A percentile compares a stretch with the other conserved stretches of the same genome.
These are phyloP conservation scores for Leucogyrophana mollusca DNA, from an alignment of 768 basidiomycete species.

Conservation along the genomic window DNA sequence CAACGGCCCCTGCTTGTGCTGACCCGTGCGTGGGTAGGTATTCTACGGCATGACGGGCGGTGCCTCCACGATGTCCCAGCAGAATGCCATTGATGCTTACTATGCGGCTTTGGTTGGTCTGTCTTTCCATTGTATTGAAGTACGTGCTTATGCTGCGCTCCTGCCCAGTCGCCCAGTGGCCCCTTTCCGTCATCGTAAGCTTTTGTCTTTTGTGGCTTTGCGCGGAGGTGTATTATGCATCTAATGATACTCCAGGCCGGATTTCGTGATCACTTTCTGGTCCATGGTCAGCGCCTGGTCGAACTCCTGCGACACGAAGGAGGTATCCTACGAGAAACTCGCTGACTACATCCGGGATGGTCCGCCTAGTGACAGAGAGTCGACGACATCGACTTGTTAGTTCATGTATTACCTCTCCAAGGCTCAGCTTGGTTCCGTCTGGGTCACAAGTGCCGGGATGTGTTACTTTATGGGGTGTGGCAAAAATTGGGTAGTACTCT, in stretches of 20 bases:
- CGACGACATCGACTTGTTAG: too few species aligned
- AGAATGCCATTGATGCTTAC: conserved; percentile 1
- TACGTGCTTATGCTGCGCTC: not conserved
- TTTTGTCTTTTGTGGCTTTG: not conserved
- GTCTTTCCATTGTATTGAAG: not conserved
- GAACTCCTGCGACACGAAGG: not conserved
- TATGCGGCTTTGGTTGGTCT: not conserved
- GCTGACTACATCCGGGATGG: too few species aligned
- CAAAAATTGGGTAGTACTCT: too few species aligned
- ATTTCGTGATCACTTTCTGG: not conserved
- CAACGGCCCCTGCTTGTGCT: too few species aligned
- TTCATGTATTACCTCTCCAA: too few species aligned
- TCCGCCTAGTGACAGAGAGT: too few species aligned
- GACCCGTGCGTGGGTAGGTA: not conserved
- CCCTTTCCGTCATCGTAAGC: not conserved
- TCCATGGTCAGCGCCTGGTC: not conserved
- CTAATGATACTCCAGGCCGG: not conserved
- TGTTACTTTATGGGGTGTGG: too few species aligned
- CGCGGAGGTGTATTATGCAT: too few species aligned
- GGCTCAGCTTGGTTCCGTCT: too few species aligned
- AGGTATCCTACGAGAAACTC: not conserved
- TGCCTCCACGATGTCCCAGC: not conserved
- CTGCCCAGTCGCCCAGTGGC: not conserved
- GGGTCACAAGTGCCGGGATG: too few species aligned
- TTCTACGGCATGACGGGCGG: not conserved